These are phyloP conservation scores for Rubroshorea leprosula DNA, from an alignment of 345 rosid species.

Conservation along the genomic window DNA sequence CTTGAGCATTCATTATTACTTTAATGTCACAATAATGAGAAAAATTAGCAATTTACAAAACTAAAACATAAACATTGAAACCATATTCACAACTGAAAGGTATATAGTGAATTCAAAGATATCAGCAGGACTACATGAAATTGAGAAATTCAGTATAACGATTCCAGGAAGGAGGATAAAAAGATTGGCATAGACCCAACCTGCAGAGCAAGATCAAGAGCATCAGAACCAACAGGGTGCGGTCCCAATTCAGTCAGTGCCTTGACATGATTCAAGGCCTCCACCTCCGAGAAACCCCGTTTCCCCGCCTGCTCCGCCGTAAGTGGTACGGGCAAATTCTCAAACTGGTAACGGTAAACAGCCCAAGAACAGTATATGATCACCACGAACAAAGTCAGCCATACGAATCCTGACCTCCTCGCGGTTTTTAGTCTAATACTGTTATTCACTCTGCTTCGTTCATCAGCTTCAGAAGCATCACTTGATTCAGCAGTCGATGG, in stretches of 20 bases:
- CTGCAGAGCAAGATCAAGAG: slow-evolving; percentile 68
- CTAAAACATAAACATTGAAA: background rate
- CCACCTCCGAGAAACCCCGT: slow-evolving; percentile 84
- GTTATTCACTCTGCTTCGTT: background rate
- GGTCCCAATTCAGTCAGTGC: slow-evolving; percentile 84
- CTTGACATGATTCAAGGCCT: slow-evolving; percentile 67
- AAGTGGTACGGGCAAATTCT: slow-evolving; percentile 60
- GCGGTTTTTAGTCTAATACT: slow-evolving; percentile 9
- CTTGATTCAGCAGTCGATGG: slow-evolving; percentile 17
- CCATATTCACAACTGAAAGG: no score
- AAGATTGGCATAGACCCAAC: slow-evolving; percentile 25
- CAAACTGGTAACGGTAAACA: slow-evolving; percentile 57
- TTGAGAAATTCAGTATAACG: background rate
- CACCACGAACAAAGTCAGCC: slow-evolving; percentile 41
- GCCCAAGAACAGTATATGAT: slow-evolving; percentile 54
- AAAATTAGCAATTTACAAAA: background rate
- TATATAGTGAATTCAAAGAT: no score
- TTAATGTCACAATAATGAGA: background rate
- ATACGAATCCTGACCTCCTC: slow-evolving; percentile 54
- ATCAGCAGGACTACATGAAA: background rate
- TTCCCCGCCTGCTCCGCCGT: slow-evolving; percentile 79
- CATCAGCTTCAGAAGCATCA: slow-evolving; percentile 11
- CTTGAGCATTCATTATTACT: no score
- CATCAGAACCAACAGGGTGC: slow-evolving; percentile 75
- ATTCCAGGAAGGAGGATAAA: background rate